These are phyloP conservation scores for Cordyceps farinosa DNA, from an alignment of 2,329 filamentous ascomycete genomes.

Conservation along the genomic window DNA sequence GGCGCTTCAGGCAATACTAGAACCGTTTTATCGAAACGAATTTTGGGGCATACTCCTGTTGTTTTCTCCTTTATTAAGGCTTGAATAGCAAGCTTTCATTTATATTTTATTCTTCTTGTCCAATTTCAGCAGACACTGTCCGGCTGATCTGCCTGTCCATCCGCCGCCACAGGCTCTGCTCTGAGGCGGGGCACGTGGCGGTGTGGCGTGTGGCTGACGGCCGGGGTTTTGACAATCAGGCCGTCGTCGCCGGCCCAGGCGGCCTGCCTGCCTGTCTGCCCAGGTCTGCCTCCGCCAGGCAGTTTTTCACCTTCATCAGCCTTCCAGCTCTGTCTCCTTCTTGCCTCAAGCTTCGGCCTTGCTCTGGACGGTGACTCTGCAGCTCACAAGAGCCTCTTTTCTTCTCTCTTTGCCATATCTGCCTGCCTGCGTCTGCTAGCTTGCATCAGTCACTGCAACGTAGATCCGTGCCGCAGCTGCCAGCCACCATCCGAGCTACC, in stretches of 20 bases:
- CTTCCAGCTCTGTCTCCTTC: not conserved
- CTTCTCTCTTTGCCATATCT: not conserved
- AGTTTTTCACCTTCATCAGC: not conserved
- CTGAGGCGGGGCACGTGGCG: not conserved
- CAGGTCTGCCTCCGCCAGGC: not conserved
- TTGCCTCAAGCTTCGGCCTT: not conserved
- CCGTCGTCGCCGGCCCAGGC: not conserved
- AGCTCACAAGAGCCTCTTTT: not conserved
- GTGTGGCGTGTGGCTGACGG: not conserved
- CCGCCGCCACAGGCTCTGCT: not conserved
- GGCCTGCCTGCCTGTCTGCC: not conserved
- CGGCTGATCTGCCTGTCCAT: too few relatives aligned
- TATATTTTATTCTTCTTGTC: too few relatives aligned
- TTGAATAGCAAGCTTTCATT: too few relatives aligned
- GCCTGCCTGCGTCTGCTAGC: not conserved
- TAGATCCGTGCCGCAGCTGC: not conserved
- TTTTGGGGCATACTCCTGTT: too few relatives aligned
- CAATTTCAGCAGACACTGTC: too few relatives aligned
- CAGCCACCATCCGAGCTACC: conserved; percentile 8
- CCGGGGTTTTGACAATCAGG: not conserved
- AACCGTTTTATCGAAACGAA: too few relatives aligned
- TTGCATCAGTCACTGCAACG: not conserved
- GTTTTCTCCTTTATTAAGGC: too few relatives aligned
- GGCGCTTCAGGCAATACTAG: too few relatives aligned
- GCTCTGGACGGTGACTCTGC: not conserved